These are phyloP conservation scores for Chenopodium formosanum DNA, from an alignment of 148 eudicot genomes.

Conservation along the genomic window DNA sequence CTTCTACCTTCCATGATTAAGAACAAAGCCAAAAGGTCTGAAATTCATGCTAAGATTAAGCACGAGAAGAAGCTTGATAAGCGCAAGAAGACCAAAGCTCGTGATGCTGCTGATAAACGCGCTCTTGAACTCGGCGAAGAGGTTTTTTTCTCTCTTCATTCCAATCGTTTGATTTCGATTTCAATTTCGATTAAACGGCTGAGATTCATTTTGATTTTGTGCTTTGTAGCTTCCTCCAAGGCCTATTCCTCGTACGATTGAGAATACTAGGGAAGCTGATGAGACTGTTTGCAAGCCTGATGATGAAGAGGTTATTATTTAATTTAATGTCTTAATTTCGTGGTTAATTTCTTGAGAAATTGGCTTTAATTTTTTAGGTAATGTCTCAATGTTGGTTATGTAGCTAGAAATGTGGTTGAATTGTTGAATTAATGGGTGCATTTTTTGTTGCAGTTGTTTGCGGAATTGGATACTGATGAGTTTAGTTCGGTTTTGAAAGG, in stretches of 20 bases:
- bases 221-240: constrained; percentile 61
- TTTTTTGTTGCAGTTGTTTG: constrained; percentile 64
- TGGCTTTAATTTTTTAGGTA: neutral
- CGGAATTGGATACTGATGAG: constrained; percentile 81
- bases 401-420: neutral
- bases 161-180: neutral
- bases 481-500: constrained; percentile 66
- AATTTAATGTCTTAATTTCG: neutral
- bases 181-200: neutral
- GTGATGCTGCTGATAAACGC: constrained; percentile 61
- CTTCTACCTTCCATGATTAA: constrained; percentile 79
- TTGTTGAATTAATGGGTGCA: neutral
- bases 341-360: neutral
- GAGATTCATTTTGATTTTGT: neutral
- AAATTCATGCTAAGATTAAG: constrained; percentile 72
- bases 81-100: constrained; percentile 66
- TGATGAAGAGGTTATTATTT: constrained; percentile 71
- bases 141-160: constrained; percentile 32
- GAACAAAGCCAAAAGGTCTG: constrained; percentile 80
- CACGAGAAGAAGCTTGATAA: constrained; percentile 75
- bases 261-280: constrained; percentile 80
- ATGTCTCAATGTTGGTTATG: neutral
- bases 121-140: constrained; percentile 97
- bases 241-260: constrained; percentile 74
- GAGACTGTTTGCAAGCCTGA: constrained; percentile 89